phyloP scores from a whole-genome alignment of 1,139 yeast species.

The Blastobotrys malaysiensis region DNA sequence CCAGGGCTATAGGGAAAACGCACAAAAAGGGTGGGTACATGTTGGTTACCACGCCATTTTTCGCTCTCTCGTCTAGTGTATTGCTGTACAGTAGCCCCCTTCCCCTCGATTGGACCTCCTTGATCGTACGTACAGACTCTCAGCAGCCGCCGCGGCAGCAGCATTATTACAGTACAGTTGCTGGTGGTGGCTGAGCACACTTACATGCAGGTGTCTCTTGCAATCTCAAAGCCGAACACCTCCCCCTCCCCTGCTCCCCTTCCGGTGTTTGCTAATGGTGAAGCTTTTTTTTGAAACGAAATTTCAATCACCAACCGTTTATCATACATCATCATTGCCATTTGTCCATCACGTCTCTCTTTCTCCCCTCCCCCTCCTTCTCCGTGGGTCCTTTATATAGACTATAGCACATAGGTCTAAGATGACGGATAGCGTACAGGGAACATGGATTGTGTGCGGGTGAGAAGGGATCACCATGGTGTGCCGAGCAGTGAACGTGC shows the following conservation, averaged over 20 bases:
- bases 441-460: background rate
- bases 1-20: background rate
- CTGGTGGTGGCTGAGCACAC: background rate
- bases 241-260: too few relatives aligned
- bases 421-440: background rate
- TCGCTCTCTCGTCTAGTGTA: too few relatives aligned
- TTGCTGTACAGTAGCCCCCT: too few relatives aligned
- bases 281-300: background rate
- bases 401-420: too few relatives aligned
- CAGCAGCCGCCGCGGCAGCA: too few relatives aligned
- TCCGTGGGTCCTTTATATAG: too few relatives aligned
- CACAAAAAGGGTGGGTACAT: too few relatives aligned
- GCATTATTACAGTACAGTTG: too few relatives aligned
- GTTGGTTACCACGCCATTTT: background rate
- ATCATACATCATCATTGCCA: background rate
- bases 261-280: background rate
- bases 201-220: background rate
- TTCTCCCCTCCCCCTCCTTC: too few relatives aligned
- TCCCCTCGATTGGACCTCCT: background rate
- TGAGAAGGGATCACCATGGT: background rate
- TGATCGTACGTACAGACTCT: background rate
- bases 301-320: background rate
- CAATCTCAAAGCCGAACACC: too few relatives aligned
- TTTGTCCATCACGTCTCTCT: too few relatives aligned
- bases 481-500: background rate